These are phyloP conservation scores for Aspergillus ochraceus DNA, from an alignment of 2,329 filamentous ascomycete species.

Conservation along the genomic window DNA sequence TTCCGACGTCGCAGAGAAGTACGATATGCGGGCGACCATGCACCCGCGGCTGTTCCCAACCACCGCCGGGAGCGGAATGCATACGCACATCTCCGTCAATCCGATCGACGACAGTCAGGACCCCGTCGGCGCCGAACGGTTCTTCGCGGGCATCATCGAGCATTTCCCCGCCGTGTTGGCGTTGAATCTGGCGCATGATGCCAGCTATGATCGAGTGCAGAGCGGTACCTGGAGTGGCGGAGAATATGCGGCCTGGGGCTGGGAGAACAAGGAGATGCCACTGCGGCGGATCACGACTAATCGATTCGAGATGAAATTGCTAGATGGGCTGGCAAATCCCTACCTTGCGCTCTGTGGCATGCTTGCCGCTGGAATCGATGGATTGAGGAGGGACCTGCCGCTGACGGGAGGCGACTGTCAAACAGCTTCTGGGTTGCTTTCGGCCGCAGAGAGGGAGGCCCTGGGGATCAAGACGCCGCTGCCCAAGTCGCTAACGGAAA, in stretches of 20 bases:
- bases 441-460: background rate
- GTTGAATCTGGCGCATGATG: slow-evolving; percentile 23
- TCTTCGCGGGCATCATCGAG: slow-evolving; percentile 25
- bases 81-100: slow-evolving; percentile 27
- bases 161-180: slow-evolving; percentile 26
- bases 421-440: background rate
- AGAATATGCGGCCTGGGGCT: slow-evolving; percentile 27
- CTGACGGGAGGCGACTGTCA: slow-evolving; percentile 1
- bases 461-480: background rate
- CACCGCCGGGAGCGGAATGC: slow-evolving; percentile 22
- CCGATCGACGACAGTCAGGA: background rate
- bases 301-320: slow-evolving; percentile 27
- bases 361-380: slow-evolving; percentile 22
- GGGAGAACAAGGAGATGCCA: slow-evolving; percentile 26
- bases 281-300: slow-evolving; percentile 23
- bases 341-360: slow-evolving; percentile 25
- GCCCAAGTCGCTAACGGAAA: background rate
- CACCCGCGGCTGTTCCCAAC: slow-evolving; percentile 18
- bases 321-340: slow-evolving; percentile 30
- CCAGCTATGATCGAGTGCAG: slow-evolving; percentile 24
- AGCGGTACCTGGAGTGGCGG: slow-evolving; percentile 27
- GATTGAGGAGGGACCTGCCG: background rate
- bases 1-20: slow-evolving; percentile 8
- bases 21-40: slow-evolving; percentile 23
- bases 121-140: slow-evolving; percentile 10